A percentile compares a stretch with the other conserved stretches of the same genome.
phyloP scores from a whole-genome alignment of 305 asterid genomes.

The Solanum hybrid region DNA sequence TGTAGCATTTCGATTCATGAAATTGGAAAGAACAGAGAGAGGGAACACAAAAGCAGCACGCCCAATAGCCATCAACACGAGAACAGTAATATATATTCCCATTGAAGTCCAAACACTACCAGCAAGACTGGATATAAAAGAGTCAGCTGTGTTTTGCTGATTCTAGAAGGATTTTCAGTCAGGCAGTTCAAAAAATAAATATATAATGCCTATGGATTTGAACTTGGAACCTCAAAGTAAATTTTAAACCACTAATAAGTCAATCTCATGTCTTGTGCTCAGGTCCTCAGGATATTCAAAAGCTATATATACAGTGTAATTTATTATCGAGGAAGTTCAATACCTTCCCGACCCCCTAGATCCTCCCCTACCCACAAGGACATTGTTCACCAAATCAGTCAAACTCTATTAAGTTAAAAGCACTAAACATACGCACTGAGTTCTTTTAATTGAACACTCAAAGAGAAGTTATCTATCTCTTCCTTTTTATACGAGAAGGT shows the following conservation, averaged over 20 bases:
- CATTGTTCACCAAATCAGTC: not conserved
- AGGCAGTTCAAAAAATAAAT: not conserved
- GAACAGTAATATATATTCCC: slow-evolving; percentile 42
- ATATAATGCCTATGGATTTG: not conserved
- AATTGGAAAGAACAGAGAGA: slow-evolving; percentile 66
- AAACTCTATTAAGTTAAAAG: not conserved
- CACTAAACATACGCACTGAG: not conserved
- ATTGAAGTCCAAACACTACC: slow-evolving; percentile 45
- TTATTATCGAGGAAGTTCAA: not conserved
- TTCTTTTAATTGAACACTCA: not conserved
- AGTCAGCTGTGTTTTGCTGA: not conserved
- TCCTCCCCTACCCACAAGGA: not conserved
- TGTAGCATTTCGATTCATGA: slow-evolving; percentile 43
- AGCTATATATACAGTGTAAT: not conserved
- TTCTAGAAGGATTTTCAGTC: not conserved
- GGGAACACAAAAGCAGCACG: slow-evolving; percentile 97
- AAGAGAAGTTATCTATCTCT: not conserved
- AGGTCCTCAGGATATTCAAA: not conserved
- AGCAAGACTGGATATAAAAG: not conserved
- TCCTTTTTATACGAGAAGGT: not conserved
- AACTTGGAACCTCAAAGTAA: not conserved
- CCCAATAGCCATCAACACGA: slow-evolving; percentile 59
- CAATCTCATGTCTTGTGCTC: not conserved
- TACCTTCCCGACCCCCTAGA: not conserved
- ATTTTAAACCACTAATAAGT: not conserved